phyloP scores from a whole-genome alignment of 2,329 filamentous ascomycete species.

The Pseudogymnoascus verrucosus region DNA sequence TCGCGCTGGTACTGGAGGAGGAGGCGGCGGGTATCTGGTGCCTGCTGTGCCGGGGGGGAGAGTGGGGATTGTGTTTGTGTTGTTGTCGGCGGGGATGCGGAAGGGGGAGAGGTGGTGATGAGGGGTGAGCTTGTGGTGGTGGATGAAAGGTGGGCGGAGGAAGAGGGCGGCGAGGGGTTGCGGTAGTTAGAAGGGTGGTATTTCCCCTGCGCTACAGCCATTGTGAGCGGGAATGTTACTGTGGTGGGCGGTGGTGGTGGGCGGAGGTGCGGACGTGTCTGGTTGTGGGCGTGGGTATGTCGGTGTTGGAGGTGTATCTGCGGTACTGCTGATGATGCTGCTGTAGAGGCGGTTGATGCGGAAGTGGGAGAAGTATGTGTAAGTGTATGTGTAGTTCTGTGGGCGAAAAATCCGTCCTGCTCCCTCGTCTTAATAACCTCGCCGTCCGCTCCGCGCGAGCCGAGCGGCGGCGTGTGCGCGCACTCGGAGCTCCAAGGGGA shows the following conservation, averaged over 20 bases:
- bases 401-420: neutral
- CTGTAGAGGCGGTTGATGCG: neutral
- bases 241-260: neutral
- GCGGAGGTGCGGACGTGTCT: neutral
- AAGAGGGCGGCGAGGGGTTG: neutral
- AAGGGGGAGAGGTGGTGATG: neutral
- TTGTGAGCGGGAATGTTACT: neutral
- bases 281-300: neutral
- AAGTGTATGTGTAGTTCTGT: neutral
- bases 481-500: neutral
- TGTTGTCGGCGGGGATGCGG: neutral
- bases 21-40: neutral
- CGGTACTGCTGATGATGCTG: neutral
- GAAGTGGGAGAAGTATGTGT: neutral
- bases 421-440: neutral
- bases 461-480: neutral
- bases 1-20: neutral
- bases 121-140: neutral
- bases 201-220: neutral
- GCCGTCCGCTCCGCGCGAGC: neutral
- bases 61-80: neutral
- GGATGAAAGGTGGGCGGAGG: neutral
- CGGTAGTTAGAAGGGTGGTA: neutral
- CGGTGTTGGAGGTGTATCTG: neutral
- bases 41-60: neutral